These are phyloP conservation scores for Helianthus tuberosus DNA, from an alignment of 129 eudicot species.

Conservation along the genomic window DNA sequence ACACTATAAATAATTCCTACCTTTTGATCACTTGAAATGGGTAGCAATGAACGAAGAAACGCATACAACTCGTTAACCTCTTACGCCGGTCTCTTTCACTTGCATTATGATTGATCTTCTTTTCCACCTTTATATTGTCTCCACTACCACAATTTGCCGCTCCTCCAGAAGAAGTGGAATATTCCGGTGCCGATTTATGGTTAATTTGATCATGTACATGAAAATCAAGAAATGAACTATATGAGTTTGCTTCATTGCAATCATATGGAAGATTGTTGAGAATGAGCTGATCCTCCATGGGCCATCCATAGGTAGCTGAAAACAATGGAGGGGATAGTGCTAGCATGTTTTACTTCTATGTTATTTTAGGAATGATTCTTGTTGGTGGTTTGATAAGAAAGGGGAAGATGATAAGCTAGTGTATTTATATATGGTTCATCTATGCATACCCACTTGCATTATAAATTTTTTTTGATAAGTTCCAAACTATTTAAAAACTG, in stretches of 20 bases:
- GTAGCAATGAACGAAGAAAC: slow-evolving; percentile 37
- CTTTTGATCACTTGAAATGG: slow-evolving; percentile 23
- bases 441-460: slow-evolving; percentile 5
- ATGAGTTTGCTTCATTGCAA: slow-evolving; percentile 28
- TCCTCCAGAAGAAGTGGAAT: slow-evolving; percentile 31
- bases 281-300: slow-evolving; percentile 29
- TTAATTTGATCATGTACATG: slow-evolving; percentile 13
- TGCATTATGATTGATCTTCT: slow-evolving; percentile 40
- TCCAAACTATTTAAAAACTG: neutral
- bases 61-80: slow-evolving; percentile 34
- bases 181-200: slow-evolving; percentile 13
- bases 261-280: slow-evolving; percentile 13
- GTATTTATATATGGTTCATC: slow-evolving; percentile 7
- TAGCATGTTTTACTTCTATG: slow-evolving; percentile 12
- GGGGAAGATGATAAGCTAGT: slow-evolving; percentile 6
- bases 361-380: slow-evolving; percentile 13
- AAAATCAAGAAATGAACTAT: slow-evolving; percentile 18
- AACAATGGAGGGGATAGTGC: slow-evolving; percentile 24
- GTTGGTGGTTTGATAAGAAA: slow-evolving; percentile 1
- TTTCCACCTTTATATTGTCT: slow-evolving; percentile 12
- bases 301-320: slow-evolving; percentile 35
- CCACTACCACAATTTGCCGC: neutral
- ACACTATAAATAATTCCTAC: neutral
- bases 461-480: neutral
- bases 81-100: slow-evolving; percentile 45